Evolutionary conservation across 768 basidiomycete genomes (phyloP), one percentile per base, ranked within the genome.

Genomic region (Xerocomellus amylosporus): DNA sequence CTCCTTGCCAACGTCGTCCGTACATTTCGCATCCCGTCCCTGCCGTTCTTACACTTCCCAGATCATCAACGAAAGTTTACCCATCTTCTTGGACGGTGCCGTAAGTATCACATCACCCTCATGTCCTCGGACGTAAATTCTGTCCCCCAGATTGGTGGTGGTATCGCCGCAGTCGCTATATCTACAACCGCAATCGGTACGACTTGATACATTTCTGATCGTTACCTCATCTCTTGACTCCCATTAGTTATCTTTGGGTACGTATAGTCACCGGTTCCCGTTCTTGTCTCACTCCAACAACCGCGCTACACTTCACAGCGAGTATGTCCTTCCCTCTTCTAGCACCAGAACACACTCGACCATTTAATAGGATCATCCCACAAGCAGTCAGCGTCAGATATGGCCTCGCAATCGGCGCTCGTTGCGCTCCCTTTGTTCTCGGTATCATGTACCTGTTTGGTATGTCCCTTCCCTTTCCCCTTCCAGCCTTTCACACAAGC

Each of bases 1-100:
- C 79, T 98, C 2, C 76, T 98, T 1, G 83, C 88, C 53, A 97
- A 98, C 68, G 94, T 97, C 55, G 88, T 89, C 64, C 52, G 87
- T 71, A 19, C 24, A 2, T 30, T 12, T 19, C 14, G 8, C 48
- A 44, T 28, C 0, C 24, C 22, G 30, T 3, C 10, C 19, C 17
- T 20, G 19, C 15, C 6, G 17, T 33, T 17, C 37, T 58, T 17
- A 53, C 36, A n/a, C 38, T 8, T 5, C 12, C n/a, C 41, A 90
- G 89, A 82, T 91, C 53, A 75, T 91, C 51, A 92, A 92, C 58
- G 90, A 91, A 66, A 87, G 86, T 71, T 79, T 93, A 53, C 88
- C 88, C 34, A 90, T 92, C 41, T 91, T 91, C 67, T 71, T 91
- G 44, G 88, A 91, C 63, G 84, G 82, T 59, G 88, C 88, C 17